A percentile compares a stretch with the other conserved stretches of the same genome.
phyloP scores from a whole-genome alignment of 1,139 yeast species.

The Scheffersomyces parashehatae region DNA sequence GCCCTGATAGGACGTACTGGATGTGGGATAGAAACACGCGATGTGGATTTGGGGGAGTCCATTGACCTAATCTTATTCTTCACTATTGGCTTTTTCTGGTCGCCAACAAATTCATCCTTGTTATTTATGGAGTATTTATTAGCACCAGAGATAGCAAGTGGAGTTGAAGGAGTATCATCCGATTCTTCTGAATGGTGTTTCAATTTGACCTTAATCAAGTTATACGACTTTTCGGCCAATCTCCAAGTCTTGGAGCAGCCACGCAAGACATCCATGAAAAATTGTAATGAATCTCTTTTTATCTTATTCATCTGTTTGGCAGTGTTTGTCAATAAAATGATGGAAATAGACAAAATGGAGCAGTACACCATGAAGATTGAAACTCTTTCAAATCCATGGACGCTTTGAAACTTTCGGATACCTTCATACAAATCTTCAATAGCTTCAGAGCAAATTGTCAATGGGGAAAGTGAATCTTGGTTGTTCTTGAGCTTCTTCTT shows the following conservation, averaged over 20 bases:
- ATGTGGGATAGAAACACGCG: neutral
- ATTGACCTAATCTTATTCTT: neutral
- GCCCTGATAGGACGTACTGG: neutral
- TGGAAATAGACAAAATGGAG: slow-evolving; percentile 47
- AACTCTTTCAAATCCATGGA: slow-evolving; percentile 44
- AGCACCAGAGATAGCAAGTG: neutral
- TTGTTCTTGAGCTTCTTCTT: slow-evolving; percentile 7
- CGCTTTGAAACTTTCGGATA: slow-evolving; percentile 33
- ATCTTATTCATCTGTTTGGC: slow-evolving; percentile 25
- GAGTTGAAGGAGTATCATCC: neutral
- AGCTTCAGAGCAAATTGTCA: slow-evolving; percentile 36
- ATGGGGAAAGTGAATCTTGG: slow-evolving; percentile 11
- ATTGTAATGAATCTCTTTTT: slow-evolving; percentile 31
- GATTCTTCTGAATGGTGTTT: slow-evolving; percentile 19
- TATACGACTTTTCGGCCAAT: slow-evolving; percentile 48
- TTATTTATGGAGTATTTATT: neutral
- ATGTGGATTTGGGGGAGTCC: neutral
- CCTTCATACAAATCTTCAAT: slow-evolving; percentile 46
- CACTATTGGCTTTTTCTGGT: neutral
- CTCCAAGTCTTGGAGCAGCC: slow-evolving; percentile 51
- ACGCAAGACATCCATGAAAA: slow-evolving; percentile 38
- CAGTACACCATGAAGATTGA: slow-evolving; percentile 52
- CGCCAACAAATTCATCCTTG: slow-evolving; percentile 1
- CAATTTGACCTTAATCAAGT: slow-evolving; percentile 39
- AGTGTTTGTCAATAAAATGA: slow-evolving; percentile 40